Conservation (phyloP, 139 green algal species). For the Chlamydomonas sp. region DNA sequence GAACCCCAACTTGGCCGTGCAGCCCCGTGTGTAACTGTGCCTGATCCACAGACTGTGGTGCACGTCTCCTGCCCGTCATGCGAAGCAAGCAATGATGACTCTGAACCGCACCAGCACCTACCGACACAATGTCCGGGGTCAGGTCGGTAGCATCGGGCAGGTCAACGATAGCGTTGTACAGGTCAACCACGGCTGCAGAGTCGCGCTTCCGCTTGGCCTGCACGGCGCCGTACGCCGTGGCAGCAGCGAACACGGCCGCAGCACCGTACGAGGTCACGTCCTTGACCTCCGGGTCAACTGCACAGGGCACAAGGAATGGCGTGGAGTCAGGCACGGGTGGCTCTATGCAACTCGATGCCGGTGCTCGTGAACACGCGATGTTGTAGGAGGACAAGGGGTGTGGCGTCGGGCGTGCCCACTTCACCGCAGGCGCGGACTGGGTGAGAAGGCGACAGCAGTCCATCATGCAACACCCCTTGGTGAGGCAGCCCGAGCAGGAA, state of each 20-base stretch:
- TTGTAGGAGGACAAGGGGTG: too few species aligned
- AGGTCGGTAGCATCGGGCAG: slow-evolving; percentile 67
- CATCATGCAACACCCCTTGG: too few species aligned
- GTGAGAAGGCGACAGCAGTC: too few species aligned
- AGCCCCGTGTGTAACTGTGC: too few species aligned
- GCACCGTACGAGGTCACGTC: slow-evolving; percentile 48
- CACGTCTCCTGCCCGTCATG: too few species aligned
- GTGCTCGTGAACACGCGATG: too few species aligned
- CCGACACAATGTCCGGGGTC: slow-evolving; percentile 56
- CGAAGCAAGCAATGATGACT: not conserved
- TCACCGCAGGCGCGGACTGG: too few species aligned
- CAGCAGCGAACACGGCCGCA: slow-evolving; percentile 58
- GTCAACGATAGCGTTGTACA: slow-evolving; percentile 83
- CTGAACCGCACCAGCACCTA: not conserved
- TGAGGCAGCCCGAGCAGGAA: too few species aligned
- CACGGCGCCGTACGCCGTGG: slow-evolving; percentile 49
- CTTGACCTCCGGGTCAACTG: slow-evolving; percentile 60
- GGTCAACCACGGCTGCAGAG: slow-evolving; percentile 70
- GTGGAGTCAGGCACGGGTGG: not conserved
- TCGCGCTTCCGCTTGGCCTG: slow-evolving; percentile 73
- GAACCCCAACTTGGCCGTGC: too few species aligned
- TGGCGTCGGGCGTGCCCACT: too few species aligned
- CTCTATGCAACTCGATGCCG: not conserved
- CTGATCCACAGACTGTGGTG: not conserved
- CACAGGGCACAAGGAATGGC: not conserved